phyloP scores from a whole-genome alignment of 495 filamentous ascomycete genomes.

The Aspergillus leporis region DNA sequence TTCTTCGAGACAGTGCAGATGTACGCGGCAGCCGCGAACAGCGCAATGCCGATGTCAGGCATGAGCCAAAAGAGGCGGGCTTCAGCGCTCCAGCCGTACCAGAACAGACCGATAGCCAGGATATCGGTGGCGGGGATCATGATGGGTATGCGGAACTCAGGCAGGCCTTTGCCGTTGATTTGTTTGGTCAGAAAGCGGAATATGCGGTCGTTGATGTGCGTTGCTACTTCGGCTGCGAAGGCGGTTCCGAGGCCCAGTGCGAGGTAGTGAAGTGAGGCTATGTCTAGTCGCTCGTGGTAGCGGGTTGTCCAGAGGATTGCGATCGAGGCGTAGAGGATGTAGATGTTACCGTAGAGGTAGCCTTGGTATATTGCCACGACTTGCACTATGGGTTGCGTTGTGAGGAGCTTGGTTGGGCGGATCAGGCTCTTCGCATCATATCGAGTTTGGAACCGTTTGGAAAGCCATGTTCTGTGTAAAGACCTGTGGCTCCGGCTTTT shows the following conservation, averaged over 20 bases:
- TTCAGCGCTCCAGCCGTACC: slow-evolving; percentile 64
- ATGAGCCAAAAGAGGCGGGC: slow-evolving; percentile 51
- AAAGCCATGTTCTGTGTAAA: not conserved
- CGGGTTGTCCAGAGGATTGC: slow-evolving; percentile 48
- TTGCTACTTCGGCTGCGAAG: slow-evolving; percentile 55
- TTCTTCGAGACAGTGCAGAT: not conserved
- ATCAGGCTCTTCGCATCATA: not conserved
- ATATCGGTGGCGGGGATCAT: slow-evolving; percentile 55
- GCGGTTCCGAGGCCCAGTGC: slow-evolving; percentile 64
- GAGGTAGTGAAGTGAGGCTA: slow-evolving; percentile 66
- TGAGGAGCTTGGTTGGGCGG: slow-evolving; percentile 9
- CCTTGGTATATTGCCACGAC: slow-evolving; percentile 9
- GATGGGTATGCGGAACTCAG: slow-evolving; percentile 55
- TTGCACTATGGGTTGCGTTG: slow-evolving; percentile 8
- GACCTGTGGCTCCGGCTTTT: not conserved
- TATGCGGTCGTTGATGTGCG: slow-evolving; percentile 60
- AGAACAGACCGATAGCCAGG: slow-evolving; percentile 58
- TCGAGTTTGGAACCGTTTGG: not conserved
- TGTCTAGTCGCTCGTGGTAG: slow-evolving; percentile 58
- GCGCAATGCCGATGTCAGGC: slow-evolving; percentile 59
- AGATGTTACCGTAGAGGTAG: slow-evolving; percentile 7
- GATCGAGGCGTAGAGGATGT: slow-evolving; percentile 10
- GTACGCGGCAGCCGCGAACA: slow-evolving; percentile 39
- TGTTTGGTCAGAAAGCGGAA: slow-evolving; percentile 60
- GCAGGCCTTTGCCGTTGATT: slow-evolving; percentile 51